These are phyloP conservation scores for Talinum fruticosum DNA, from an alignment of 148 eudicot species.

Conservation along the genomic window DNA sequence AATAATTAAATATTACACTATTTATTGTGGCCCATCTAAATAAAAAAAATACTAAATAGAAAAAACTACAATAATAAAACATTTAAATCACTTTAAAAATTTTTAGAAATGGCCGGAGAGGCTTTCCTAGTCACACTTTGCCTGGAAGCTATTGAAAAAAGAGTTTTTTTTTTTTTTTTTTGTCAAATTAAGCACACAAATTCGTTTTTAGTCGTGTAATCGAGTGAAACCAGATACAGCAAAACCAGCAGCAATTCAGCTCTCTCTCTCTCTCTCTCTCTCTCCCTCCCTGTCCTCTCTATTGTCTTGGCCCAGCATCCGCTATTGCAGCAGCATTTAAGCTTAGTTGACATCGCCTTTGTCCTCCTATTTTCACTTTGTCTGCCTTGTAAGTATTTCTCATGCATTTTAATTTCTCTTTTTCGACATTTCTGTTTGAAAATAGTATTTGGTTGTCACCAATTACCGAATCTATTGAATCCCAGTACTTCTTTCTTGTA, in stretches of 20 bases:
- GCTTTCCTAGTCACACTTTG: no score
- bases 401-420: neutral
- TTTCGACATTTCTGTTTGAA: neutral
- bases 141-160: no score
- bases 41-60: no score
- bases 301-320: neutral
- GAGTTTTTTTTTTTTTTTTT: no score
- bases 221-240: neutral
- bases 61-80: no score
- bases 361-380: neutral
- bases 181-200: neutral
- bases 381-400: conserved; percentile 1
- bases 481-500: neutral
- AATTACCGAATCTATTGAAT: neutral
- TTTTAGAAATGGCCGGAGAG: no score
- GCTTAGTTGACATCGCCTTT: neutral
- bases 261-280: neutral
- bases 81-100: no score
- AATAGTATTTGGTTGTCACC: neutral
- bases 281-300: neutral
- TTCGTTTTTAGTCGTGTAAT: neutral
- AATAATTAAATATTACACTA: no score
- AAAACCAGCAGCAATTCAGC: neutral
- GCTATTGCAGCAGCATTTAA: neutral
- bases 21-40: no score